Conservation (phyloP, 2,329 filamentous ascomycete species). For the Penicillium sp. region DNA sequence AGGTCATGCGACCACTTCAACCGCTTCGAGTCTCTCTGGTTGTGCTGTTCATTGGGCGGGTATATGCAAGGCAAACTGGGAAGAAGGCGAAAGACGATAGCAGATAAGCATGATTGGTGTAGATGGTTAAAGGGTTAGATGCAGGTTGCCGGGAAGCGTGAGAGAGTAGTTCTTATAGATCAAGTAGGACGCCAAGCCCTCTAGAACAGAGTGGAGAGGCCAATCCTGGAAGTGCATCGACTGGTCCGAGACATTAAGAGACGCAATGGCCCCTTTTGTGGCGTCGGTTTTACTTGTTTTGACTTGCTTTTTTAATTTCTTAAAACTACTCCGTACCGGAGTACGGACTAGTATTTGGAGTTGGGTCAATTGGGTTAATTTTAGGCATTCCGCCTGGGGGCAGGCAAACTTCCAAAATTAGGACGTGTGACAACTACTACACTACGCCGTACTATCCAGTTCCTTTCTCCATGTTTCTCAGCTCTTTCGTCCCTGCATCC, state of each 20-base stretch:
- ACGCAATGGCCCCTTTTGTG: not conserved
- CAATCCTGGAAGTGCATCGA: not conserved
- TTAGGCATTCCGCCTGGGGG: conserved; percentile 2
- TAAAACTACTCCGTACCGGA: not conserved
- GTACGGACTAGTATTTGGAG: no score
- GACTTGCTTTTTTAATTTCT: conserved; percentile 2
- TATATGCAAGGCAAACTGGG: not conserved
- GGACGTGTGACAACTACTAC: not conserved
- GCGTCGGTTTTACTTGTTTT: not conserved
- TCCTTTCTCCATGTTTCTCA: not conserved
- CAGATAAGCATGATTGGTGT: no score
- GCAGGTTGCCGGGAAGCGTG: not conserved
- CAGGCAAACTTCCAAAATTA: conserved; percentile 9
- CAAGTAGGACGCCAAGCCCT: conserved; percentile 5
- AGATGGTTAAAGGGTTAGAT: not conserved
- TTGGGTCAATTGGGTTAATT: not conserved
- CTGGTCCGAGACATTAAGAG: conserved; percentile 6
- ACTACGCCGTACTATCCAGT: not conserved
- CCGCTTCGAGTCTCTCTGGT: not conserved
- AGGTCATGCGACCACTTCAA: conserved; percentile 1
- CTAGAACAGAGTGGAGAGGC: conserved; percentile 8
- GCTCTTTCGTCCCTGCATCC: not conserved
- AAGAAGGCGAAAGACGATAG: not conserved
- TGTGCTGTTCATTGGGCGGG: not conserved
- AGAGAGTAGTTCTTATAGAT: not conserved